Evolutionary conservation across 805 yeast species (phyloP), one percentile per base, ranked within the genome.

Genomic region (Metschnikowia arizonensis): DNA sequence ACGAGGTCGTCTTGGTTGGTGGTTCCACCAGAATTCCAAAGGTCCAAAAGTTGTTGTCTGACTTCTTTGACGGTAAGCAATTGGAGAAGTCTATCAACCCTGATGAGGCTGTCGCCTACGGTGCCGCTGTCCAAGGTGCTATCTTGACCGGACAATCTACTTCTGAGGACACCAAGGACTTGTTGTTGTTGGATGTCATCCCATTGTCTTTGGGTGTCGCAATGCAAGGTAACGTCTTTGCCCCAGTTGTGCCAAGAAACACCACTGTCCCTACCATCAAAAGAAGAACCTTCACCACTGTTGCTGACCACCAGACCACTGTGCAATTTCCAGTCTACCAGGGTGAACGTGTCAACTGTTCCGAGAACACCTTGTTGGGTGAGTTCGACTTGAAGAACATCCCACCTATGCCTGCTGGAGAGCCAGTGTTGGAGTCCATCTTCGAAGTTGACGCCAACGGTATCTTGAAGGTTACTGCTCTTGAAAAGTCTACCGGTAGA

Each of bases 11-110:
- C 36, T 77, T 91, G 44, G 99, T 91, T 64, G 99, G 99, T 78
- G 99, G 99, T 73, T 91, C 99, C 33, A 93, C 99, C 46, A 88
- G 98, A 80, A 93, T 91, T 75, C 99, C 98, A 74, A 93, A 89
- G 79, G 91, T 91, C 59, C 98, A 90, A 77, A 85, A 87, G 73
- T 78, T 91, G 61, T 79, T 91, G 58, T 95, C 91, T 73, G 79
- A 84, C 54, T 89, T 72, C 80, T 91, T 91, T 66, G 82, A 85
- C 63, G 96, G 96, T 61, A 91, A 93, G 79, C 89, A 89, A 73
- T 91, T 95, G 55, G 88, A 96, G 57, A 91, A 90, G 81, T 91
- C 96, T 62, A 91, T 91, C 64, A 91, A 91, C 78, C 98, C 99
- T 53, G 99, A 91, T 75, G 99, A 91, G 78, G 99, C 99, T 67